Conservation (phyloP, 305 asterid species). For the Solanum hybrid region DNA sequence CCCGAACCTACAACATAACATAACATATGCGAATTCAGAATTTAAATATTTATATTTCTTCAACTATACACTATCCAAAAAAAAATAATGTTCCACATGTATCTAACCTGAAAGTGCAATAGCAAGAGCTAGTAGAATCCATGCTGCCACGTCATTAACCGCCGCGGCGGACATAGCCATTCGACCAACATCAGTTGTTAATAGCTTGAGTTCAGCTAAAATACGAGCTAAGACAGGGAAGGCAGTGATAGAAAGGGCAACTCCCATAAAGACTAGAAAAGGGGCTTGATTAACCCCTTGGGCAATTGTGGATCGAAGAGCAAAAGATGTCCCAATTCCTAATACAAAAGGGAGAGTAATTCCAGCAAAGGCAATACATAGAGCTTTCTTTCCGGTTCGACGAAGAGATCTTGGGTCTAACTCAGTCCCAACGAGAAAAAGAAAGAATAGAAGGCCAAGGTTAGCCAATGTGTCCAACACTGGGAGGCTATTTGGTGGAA, state of each 20-base stretch:
- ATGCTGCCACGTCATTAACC: constrained; percentile 17
- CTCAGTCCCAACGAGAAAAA: constrained; percentile 23
- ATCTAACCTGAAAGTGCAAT: constrained; percentile 13
- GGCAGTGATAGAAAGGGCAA: constrained; percentile 25
- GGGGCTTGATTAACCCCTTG: constrained; percentile 8
- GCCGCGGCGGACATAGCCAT: constrained; percentile 24
- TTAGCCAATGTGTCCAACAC: constrained; percentile 28
- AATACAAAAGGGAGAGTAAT: constrained; percentile 17
- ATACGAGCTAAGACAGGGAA: constrained; percentile 23
- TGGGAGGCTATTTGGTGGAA: constrained; percentile 15
- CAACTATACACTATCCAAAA: background rate
- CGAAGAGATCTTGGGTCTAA: constrained; percentile 18
- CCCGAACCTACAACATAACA: background rate
- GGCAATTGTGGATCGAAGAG: constrained; percentile 15
- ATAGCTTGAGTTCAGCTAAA: constrained; percentile 19
- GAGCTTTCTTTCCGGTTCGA: constrained; percentile 15
- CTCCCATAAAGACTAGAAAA: constrained; percentile 27
- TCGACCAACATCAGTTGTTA: constrained; percentile 18
- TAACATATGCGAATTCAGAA: background rate
- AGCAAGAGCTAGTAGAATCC: constrained; percentile 17
- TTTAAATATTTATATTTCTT: background rate
- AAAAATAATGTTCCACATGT: background rate
- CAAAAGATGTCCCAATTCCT: constrained; percentile 21
- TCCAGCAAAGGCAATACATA: constrained; percentile 22
- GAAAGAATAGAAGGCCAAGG: constrained; percentile 24